phyloP scores from a whole-genome alignment of 495 filamentous ascomycete species.

The Chaetomium tenue region DNA sequence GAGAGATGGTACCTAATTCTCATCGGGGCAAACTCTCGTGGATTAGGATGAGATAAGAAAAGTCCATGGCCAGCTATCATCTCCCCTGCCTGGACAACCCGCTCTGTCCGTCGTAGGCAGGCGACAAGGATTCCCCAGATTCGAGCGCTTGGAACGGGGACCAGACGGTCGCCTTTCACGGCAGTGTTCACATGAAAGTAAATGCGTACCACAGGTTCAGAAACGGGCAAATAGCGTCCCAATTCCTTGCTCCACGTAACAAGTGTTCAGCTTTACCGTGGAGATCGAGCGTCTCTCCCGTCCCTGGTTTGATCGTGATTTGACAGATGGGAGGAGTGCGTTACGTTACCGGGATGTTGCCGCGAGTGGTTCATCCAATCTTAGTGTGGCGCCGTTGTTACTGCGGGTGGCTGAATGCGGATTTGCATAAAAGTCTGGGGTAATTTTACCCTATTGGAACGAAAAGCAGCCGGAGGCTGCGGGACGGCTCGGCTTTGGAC shows the following conservation, averaged over 20 bases:
- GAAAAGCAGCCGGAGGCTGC: slow-evolving; percentile 10
- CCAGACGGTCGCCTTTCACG: not conserved
- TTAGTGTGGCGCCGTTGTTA: slow-evolving; percentile 11
- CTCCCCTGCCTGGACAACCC: no score
- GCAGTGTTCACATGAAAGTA: not conserved
- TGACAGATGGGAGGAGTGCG: slow-evolving; percentile 18
- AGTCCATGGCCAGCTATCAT: not conserved
- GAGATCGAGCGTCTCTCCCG: not conserved
- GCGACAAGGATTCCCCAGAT: slow-evolving; percentile 28
- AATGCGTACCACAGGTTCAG: not conserved
- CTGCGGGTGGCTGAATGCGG: slow-evolving; percentile 27
- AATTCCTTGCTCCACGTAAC: not conserved
- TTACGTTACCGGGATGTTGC: slow-evolving; percentile 23
- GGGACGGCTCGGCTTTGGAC: slow-evolving; percentile 35
- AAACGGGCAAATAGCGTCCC: not conserved
- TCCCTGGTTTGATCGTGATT: slow-evolving; percentile 19
- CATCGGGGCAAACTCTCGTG: not conserved
- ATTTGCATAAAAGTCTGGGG: slow-evolving; percentile 22
- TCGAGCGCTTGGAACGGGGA: slow-evolving; percentile 4
- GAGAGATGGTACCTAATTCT: not conserved
- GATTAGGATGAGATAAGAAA: not conserved
- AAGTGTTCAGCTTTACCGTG: not conserved
- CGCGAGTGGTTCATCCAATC: slow-evolving; percentile 30
- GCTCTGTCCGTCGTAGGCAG: not conserved
- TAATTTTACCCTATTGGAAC: slow-evolving; percentile 3